A percentile compares a stretch with the other conserved stretches of the same genome.
Evolutionary conservation across 2,329 filamentous ascomycete genomes (phyloP).

Genomic region (Endothia cerciana): DNA sequence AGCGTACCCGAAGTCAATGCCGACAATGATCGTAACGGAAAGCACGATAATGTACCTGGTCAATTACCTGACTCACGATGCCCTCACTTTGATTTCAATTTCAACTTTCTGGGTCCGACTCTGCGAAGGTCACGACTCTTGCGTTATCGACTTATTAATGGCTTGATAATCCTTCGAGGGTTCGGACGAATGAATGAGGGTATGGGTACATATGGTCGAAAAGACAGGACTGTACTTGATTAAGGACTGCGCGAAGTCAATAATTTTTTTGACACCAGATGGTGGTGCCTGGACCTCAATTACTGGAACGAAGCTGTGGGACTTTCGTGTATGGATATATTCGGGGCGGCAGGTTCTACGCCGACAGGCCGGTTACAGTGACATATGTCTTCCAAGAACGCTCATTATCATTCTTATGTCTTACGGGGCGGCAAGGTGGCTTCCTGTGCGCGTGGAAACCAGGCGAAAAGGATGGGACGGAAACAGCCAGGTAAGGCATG

Average conservation of each 20-base stretch:
- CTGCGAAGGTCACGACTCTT: neutral
- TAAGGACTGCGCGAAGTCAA: neutral
- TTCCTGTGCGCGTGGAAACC: neutral
- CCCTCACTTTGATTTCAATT: neutral
- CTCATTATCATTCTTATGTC: slow-evolving; percentile 5
- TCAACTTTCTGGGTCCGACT: neutral
- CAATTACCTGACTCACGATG: neutral
- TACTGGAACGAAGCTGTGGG: neutral
- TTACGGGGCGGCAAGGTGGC: neutral
- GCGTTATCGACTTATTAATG: neutral
- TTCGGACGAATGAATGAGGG: neutral
- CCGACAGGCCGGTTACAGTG: neutral
- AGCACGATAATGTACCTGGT: neutral
- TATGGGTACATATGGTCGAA: neutral
- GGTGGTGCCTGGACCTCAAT: neutral
- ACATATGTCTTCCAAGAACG: neutral
- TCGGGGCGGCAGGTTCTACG: neutral
- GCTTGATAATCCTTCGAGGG: neutral
- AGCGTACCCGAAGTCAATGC: neutral
- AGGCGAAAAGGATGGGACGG: neutral
- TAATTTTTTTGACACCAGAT: neutral
- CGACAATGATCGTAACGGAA: neutral
- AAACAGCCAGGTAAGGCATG: neutral
- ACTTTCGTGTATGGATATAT: neutral
- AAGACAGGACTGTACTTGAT: neutral